Evolutionary conservation across 352 stramenopile species (phyloP), one percentile per base, ranked within the genome.

Genomic region (Phytophthora idaei): DNA sequence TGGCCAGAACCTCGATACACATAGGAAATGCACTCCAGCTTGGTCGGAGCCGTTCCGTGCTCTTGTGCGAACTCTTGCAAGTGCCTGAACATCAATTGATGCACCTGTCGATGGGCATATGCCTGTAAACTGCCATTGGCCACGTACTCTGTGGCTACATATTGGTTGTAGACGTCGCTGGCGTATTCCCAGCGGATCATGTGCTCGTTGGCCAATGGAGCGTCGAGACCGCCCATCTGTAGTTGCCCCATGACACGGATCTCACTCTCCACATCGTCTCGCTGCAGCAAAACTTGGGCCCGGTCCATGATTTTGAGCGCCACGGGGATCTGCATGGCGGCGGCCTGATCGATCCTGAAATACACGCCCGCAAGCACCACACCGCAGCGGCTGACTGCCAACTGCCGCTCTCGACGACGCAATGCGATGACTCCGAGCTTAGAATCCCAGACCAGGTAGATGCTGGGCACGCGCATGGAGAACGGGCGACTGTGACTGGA

Each of bases 221-320:
- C 77, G 34, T 94, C 84, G 15, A 95, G 67, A n/a, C 87, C 85
- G 25, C 67, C 75, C 68, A 81, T 87, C 61, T 95, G 87, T 50
- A 95, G 70, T 60, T 90, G 81, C 45, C 69, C 76, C 85, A 95
- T 94, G 46, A 93, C 76, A 27, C 87, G 87, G 29, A 94, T 72
- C 61, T 95, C 87, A 62, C 71, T 91, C 54, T 93, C 85, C 14
- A 94, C 78, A 71, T 94, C 85, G 76, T 95, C 87, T 25, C 78
- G 74, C 65, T 95, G 85, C 48, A 90, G 29, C 28, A 77, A n/a
- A 29, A 95, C 63, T 60, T 94, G 85, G 1, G 62, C 51, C 28
- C 83, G 80, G 72, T 94, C 85, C 87, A 95, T 94, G 36, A 90
- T 74, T 55, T 95, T 95, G 34, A 95, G 74, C 36, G 87, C 87